phyloP scores from a whole-genome alignment of 2,329 filamentous ascomycete genomes.

The Volutella citrinella region DNA sequence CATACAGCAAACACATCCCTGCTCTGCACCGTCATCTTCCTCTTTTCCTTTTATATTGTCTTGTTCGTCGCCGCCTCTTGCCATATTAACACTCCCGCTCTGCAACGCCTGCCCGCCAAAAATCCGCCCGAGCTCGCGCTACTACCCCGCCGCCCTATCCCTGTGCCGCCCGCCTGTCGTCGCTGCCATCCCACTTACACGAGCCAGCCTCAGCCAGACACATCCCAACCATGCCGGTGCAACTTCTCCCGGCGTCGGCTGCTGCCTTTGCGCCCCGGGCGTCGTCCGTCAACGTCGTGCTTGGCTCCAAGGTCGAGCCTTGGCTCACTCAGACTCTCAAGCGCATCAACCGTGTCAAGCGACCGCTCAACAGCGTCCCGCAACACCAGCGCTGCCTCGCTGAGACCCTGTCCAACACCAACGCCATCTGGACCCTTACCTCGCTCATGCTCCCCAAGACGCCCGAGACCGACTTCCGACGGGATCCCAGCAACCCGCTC shows the following conservation, averaged over 20 bases:
- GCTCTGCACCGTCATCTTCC: constrained; percentile 50
- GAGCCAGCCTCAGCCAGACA: too few relatives aligned
- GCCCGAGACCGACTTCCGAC: constrained; percentile 78
- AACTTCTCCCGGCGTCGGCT: constrained; percentile 91
- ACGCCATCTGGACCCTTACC: constrained; percentile 91
- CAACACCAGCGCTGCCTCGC: constrained; percentile 96
- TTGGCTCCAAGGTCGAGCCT: constrained; percentile 87
- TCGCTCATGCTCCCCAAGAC: constrained; percentile 91
- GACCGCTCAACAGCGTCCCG: constrained; percentile 92
- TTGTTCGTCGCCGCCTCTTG: too few relatives aligned
- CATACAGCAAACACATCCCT: constrained; percentile 17
- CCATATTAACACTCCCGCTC: constrained; percentile 15
- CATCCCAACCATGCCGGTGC: constrained; percentile 71
- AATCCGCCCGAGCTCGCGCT: constrained; percentile 3
- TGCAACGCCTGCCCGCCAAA: constrained; percentile 12
- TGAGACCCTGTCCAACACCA: constrained; percentile 83
- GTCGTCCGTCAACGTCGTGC: constrained; percentile 89
- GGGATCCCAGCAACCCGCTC: constrained; percentile 57
- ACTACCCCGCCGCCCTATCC: constrained; percentile 7
- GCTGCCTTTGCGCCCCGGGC: constrained; percentile 90
- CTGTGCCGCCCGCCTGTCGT: constrained; percentile 13
- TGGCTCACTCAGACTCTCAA: constrained; percentile 97
- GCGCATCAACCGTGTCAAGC: constrained; percentile 94
- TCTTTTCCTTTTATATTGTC: constrained; percentile 42
- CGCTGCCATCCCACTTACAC: too few relatives aligned